A percentile compares a stretch with the other conserved stretches of the same genome.
These are phyloP conservation scores for Avena atlantica DNA, from an alignment of 176 grass and related monocot genomes.

Conservation along the genomic window DNA sequence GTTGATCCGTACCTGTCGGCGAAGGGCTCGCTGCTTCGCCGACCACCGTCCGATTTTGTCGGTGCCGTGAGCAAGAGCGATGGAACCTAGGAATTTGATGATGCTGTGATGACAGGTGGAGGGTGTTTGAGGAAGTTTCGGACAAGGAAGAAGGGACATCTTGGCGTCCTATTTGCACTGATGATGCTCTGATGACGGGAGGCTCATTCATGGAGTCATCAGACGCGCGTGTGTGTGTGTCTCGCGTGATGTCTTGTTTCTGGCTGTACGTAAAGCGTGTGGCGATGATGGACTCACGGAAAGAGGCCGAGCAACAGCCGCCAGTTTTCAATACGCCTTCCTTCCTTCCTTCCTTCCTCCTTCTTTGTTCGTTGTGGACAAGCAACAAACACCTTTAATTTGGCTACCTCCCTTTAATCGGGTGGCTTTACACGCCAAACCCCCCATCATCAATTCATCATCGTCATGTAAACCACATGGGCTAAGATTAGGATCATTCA, in stretches of 20 bases:
- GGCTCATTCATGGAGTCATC: neutral
- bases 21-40: no score
- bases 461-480: conserved; percentile 20
- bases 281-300: neutral
- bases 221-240: neutral
- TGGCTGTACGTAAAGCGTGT: neutral
- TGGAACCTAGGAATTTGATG: no score
- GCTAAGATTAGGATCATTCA: neutral
- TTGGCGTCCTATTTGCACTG: no score
- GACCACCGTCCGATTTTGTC: no score
- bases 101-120: no score
- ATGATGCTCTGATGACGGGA: conserved; percentile 10
- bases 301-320: conserved; percentile 32
- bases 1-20: neutral
- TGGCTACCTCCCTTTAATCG: neutral
- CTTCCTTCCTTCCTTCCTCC: neutral
- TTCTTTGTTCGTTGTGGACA: neutral
- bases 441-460: neutral
- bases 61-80: no score
- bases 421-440: conserved; percentile 52
- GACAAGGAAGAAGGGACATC: no score
- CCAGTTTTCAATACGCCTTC: neutral
- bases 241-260: neutral
- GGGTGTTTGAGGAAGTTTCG: no score
- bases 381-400: neutral